Evolutionary conservation across 805 yeast genomes (phyloP).

Genomic region (Scheffersomyces ergatensis): DNA sequence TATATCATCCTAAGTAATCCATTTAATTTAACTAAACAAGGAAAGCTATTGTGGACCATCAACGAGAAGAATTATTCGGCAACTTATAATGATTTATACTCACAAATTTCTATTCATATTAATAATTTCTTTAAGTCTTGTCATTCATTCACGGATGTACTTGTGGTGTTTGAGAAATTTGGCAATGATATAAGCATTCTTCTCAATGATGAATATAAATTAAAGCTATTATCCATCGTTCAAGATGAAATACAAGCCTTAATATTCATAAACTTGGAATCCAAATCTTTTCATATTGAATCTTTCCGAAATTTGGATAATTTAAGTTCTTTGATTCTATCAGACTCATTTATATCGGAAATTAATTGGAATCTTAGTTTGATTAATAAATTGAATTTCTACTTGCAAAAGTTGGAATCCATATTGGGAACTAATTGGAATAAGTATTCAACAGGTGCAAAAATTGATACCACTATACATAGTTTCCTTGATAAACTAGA

Average conservation of each 20-base stretch:
- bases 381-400: conserved; percentile 20
- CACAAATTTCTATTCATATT: conserved; percentile 17
- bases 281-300: conserved; percentile 1
- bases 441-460: conserved; percentile 50
- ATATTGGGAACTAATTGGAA: conserved; percentile 36
- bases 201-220: conserved; percentile 35
- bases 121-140: conserved; percentile 25
- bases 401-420: conserved; percentile 16
- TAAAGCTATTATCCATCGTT: conserved; percentile 27
- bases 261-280: conserved; percentile 10
- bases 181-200: conserved; percentile 13
- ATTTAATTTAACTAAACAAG: conserved; percentile 32
- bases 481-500: conserved; percentile 47
- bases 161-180: conserved; percentile 21
- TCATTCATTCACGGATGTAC: conserved; percentile 23
- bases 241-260: conserved; percentile 21
- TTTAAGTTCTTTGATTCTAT: neutral
- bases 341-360: conserved; percentile 3
- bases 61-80: conserved; percentile 24
- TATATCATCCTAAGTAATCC: conserved; percentile 23
- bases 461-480: conserved; percentile 49
- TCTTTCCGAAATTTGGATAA: neutral
- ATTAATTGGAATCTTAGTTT: conserved; percentile 17
- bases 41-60: conserved; percentile 24
- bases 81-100: conserved; percentile 18